phyloP scores from a whole-genome alignment of 2,329 filamentous ascomycete species.

The Chaetomium globosum region DNA sequence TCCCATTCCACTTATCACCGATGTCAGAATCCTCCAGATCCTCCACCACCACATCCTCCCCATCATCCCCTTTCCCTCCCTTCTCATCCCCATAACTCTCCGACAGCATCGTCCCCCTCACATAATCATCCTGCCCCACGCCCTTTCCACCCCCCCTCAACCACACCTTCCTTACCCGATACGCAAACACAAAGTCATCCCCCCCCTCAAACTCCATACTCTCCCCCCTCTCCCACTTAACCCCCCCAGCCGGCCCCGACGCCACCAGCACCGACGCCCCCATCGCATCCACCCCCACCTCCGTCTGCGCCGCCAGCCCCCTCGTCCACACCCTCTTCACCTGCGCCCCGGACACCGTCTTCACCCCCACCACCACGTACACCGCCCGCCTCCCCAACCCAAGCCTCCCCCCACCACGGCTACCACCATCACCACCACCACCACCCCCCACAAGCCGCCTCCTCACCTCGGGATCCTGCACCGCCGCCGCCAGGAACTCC shows the following conservation, averaged over 20 bases:
- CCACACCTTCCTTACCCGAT: slow-evolving; percentile 7
- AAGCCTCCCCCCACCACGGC: too few relatives aligned
- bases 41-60: neutral
- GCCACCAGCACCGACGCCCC: neutral
- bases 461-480: neutral
- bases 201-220: slow-evolving; percentile 5
- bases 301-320: neutral
- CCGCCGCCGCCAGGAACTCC: neutral
- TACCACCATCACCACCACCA: too few relatives aligned
- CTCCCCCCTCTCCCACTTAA: slow-evolving; percentile 1
- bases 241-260: neutral
- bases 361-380: slow-evolving; percentile 1
- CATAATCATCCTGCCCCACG: neutral
- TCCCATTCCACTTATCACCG: neutral
- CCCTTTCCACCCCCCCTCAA: neutral
- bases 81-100: neutral
- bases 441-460: neutral
- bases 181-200: slow-evolving; percentile 14
- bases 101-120: neutral
- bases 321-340: neutral
- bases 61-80: neutral
- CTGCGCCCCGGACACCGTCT: slow-evolving; percentile 7
- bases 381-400: neutral
- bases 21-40: neutral
- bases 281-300: slow-evolving; percentile 7